These are phyloP conservation scores for Lanmaoa pseudosensibilis DNA, from an alignment of 768 basidiomycete species.

Conservation along the genomic window DNA sequence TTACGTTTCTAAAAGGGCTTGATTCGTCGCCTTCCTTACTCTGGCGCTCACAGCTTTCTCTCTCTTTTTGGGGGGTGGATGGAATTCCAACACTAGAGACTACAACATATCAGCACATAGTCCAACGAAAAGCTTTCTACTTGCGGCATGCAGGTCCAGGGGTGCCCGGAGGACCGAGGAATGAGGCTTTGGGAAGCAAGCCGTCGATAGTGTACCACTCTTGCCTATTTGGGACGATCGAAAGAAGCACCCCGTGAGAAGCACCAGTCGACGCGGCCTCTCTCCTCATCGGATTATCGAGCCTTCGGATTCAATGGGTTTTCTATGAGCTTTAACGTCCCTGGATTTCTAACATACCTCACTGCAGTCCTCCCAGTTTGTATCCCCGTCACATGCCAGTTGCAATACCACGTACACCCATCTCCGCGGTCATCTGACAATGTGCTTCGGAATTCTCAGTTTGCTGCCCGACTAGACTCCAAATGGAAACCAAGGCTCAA, in stretches of 20 bases:
- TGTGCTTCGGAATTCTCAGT: slow-evolving; percentile 39
- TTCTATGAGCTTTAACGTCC: not conserved
- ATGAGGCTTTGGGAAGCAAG: too few relatives aligned
- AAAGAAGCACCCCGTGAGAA: not conserved
- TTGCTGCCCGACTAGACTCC: slow-evolving; percentile 62
- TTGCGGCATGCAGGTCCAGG: too few relatives aligned
- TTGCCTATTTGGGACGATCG: too few relatives aligned
- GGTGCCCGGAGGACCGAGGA: too few relatives aligned
- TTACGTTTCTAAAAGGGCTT: too few relatives aligned
- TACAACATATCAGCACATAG: too few relatives aligned
- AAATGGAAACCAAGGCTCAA: slow-evolving; percentile 49
- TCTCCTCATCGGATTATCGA: not conserved
- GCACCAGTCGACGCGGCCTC: not conserved
- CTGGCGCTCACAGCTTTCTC: too few relatives aligned
- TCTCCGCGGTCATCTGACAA: slow-evolving; percentile 15
- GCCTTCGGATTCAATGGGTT: slow-evolving; percentile 1
- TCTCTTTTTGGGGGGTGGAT: too few relatives aligned
- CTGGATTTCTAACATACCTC: not conserved
- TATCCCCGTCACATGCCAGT: slow-evolving; percentile 52
- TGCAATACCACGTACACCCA: not conserved
- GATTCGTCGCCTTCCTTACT: too few relatives aligned
- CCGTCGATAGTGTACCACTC: too few relatives aligned
- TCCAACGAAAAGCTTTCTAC: too few relatives aligned
- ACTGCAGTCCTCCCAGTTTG: slow-evolving; percentile 42
- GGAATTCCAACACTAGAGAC: too few relatives aligned